phyloP scores from a whole-genome alignment of 768 basidiomycete species.

The Calvatia gigantea region DNA sequence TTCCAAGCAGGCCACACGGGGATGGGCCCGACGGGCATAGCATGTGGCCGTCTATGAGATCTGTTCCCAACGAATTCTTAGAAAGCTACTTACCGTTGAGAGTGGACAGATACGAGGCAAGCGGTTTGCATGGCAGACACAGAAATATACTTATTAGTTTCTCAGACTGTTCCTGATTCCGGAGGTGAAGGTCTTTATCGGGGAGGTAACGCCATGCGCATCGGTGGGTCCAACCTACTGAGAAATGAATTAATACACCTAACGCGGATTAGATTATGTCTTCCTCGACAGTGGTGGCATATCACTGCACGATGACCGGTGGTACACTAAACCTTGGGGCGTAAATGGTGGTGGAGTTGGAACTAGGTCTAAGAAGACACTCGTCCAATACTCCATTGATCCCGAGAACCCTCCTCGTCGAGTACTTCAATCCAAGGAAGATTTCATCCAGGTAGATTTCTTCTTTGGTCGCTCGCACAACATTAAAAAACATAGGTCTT shows the following conservation, averaged over 20 bases:
- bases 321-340: conserved; percentile 31
- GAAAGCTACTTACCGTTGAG: conserved; percentile 26
- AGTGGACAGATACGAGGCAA: conserved; percentile 23
- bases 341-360: conserved; percentile 29
- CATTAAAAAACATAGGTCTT: conserved; percentile 5
- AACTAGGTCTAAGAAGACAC: conserved; percentile 21
- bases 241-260: background rate
- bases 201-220: conserved; percentile 29
- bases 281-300: conserved; percentile 26
- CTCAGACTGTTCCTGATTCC: conserved; percentile 23
- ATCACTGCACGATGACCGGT: conserved; percentile 29
- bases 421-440: conserved; percentile 22
- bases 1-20: conserved; percentile 20
- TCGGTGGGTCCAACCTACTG: conserved; percentile 15
- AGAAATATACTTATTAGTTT: background rate
- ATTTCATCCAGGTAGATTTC: conserved; percentile 20
- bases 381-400: conserved; percentile 19
- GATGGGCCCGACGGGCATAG: conserved; percentile 28
- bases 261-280: conserved; percentile 18
- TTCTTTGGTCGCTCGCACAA: background rate
- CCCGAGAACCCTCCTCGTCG: conserved; percentile 19
- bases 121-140: background rate
- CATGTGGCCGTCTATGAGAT: conserved; percentile 29
- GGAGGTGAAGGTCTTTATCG: conserved; percentile 27
- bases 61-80: conserved; percentile 27